Conservation (phyloP, 225 moss, liverwort and hornwort genomes). For the Ulota crispa region DNA sequence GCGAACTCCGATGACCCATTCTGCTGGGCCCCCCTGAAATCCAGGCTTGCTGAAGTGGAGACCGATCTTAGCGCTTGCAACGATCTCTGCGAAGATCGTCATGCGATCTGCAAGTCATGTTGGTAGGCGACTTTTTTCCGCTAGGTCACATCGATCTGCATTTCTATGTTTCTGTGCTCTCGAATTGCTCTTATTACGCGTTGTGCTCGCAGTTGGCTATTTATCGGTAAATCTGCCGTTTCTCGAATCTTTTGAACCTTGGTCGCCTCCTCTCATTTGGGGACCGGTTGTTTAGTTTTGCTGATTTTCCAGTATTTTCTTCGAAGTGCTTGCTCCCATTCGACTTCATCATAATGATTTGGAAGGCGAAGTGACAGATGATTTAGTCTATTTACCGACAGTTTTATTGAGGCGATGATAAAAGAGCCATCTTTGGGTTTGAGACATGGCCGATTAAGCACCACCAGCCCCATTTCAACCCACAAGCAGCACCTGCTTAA, state of each 20-base stretch:
- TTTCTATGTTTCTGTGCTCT: neutral
- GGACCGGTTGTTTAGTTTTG: neutral
- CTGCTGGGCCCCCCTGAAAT: no score
- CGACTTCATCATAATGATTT: neutral
- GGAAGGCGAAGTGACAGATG: neutral
- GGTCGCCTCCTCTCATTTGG: no score
- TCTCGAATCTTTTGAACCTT: neutral
- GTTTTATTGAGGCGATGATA: no score
- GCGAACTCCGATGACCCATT: no score
- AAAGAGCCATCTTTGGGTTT: no score
- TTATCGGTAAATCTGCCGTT: neutral
- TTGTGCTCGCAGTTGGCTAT: neutral
- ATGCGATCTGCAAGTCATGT: neutral
- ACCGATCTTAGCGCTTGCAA: no score
- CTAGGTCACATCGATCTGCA: neutral
- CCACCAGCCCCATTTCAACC: neutral
- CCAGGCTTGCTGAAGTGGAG: neutral
- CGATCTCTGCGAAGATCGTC: neutral
- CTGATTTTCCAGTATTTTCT: neutral
- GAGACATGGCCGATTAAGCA: neutral
- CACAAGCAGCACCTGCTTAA: no score
- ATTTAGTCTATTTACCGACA: no score
- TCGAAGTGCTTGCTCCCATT: neutral
- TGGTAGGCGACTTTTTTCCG: neutral
- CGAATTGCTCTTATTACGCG: neutral